These are phyloP conservation scores for Penicillium alfredii DNA, from an alignment of 495 filamentous ascomycete species.

Conservation along the genomic window DNA sequence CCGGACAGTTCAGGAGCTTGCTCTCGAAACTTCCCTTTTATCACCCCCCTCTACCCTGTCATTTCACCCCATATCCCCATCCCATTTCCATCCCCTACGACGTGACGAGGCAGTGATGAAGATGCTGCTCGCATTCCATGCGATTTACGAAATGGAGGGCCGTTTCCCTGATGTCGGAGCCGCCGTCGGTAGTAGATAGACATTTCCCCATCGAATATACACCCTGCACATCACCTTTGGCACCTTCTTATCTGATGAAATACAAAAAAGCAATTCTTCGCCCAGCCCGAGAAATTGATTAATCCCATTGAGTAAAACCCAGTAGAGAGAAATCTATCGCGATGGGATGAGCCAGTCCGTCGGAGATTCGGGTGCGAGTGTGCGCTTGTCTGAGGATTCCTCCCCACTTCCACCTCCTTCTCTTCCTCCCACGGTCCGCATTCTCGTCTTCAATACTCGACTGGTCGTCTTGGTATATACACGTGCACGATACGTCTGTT, in stretches of 20 bases:
- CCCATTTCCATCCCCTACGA: constrained; percentile 17
- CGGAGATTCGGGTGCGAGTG: constrained; percentile 3
- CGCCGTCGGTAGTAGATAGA: constrained; percentile 39
- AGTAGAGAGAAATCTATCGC: no score
- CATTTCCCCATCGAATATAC: constrained; percentile 36
- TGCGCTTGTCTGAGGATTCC: constrained; percentile 9
- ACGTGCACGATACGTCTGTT: no score
- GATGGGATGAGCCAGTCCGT: no score
- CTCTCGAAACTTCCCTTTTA: constrained; percentile 15
- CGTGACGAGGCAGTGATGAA: constrained; percentile 26
- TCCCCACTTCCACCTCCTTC: constrained; percentile 12
- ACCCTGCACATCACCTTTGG: constrained; percentile 21
- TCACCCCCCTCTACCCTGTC: constrained; percentile 10
- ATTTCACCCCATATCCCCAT: constrained; percentile 10
- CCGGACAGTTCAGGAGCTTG: constrained; percentile 13
- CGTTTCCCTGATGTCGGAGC: constrained; percentile 19
- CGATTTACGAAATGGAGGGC: constrained; percentile 24
- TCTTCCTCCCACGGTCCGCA: background rate
- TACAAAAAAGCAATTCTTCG: background rate
- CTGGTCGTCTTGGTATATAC: no score
- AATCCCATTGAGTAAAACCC: no score
- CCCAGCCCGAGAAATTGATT: background rate
- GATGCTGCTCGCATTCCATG: constrained; percentile 28
- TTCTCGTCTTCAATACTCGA: background rate
- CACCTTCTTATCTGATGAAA: constrained; percentile 6